Conservation (phyloP, 2,329 filamentous ascomycete genomes). For the Stagonosporopsis cucurbitacearum region DNA sequence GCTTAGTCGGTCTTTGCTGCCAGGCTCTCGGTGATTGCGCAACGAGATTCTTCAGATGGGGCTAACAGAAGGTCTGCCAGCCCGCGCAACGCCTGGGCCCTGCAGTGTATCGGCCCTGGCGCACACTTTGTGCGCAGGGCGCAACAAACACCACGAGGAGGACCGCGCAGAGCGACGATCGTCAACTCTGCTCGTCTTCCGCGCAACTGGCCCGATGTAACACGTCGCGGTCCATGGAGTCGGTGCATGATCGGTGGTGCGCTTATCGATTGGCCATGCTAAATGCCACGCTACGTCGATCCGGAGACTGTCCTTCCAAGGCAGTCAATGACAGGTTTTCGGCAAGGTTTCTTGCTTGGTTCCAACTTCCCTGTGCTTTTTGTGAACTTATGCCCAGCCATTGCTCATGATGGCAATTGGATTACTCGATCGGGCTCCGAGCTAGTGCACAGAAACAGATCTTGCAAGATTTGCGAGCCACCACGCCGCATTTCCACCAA, state of each 20-base stretch:
- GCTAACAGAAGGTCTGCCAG: slow-evolving; percentile 23
- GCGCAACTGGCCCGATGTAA: slow-evolving; percentile 31
- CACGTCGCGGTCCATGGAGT: slow-evolving; percentile 31
- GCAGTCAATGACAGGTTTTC: slow-evolving; percentile 40
- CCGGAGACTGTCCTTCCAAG: slow-evolving; percentile 40
- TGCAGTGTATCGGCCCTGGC: slow-evolving; percentile 27
- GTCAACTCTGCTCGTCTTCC: slow-evolving; percentile 21
- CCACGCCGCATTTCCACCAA: slow-evolving; percentile 26
- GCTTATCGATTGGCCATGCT: slow-evolving; percentile 50
- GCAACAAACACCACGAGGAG: slow-evolving; percentile 26
- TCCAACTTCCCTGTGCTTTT: slow-evolving; percentile 19
- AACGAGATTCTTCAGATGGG: slow-evolving; percentile 35
- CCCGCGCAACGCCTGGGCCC: slow-evolving; percentile 24
- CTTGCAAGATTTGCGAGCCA: slow-evolving; percentile 21
- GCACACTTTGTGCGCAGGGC: slow-evolving; percentile 21
- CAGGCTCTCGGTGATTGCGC: slow-evolving; percentile 50
- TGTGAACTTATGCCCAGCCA: slow-evolving; percentile 3
- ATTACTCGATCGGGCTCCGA: slow-evolving; percentile 39
- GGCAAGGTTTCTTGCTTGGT: slow-evolving; percentile 40
- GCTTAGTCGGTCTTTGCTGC: slow-evolving; percentile 26
- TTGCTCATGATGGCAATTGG: slow-evolving; percentile 37
- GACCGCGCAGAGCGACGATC: slow-evolving; percentile 28
- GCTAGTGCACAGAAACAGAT: slow-evolving; percentile 30
- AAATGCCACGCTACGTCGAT: slow-evolving; percentile 44
- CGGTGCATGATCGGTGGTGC: slow-evolving; percentile 27